Evolutionary conservation across 768 basidiomycete species (phyloP), one percentile per base, ranked within the genome.

Genomic region (Mrakia blollopis): DNA sequence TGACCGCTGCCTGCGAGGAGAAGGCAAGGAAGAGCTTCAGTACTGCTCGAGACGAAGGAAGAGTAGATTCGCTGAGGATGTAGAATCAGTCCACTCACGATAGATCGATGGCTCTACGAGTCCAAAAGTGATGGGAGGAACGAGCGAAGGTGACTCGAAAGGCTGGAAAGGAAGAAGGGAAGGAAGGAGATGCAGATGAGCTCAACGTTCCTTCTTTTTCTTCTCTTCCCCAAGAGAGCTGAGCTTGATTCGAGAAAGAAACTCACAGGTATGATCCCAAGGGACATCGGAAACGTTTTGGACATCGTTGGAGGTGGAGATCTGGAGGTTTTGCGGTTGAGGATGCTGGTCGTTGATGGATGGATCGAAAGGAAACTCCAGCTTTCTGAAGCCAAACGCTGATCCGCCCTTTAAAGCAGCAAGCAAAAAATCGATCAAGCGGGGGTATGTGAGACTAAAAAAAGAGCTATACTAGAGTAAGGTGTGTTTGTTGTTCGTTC

Each of bases 71-170:
- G 11, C 4, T 28, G 68, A 30, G 39, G 9, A 23, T 39, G n/a
- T 2, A 47, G 30, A 11, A 30, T 1, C n/a, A 70, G 3, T 21
- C n/a, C 8, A 70, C 44, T 79, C 80, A 50, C 83, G 78, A 73
- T 83, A 83, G 0, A 82, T 78, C 21, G 82, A 81, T 10, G 80
- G 79, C 30, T 75, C 80, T 62, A 81, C 80, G 14, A 81, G 79
- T 13, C 81, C 80, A 73, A 82, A 83, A 62, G 82, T 83, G 80
- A 83, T 83, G 28, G 82, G 82, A 39, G 82, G 82, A 18, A 83
- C 82, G 11, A 83, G 74, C 41, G 80, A 78, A 3, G 79, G 74
- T 11, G 78, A 74, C 54, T 72, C 70, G 47, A 71, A 47, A n/a
- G 69, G 47, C 50, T 71, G 44, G 44, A 32, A n/a, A 39, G 25